Base-by-base conservation (phyloP, 2,329 filamentous ascomycete genomes). In the Botrytis pseudocinerea region DNA sequence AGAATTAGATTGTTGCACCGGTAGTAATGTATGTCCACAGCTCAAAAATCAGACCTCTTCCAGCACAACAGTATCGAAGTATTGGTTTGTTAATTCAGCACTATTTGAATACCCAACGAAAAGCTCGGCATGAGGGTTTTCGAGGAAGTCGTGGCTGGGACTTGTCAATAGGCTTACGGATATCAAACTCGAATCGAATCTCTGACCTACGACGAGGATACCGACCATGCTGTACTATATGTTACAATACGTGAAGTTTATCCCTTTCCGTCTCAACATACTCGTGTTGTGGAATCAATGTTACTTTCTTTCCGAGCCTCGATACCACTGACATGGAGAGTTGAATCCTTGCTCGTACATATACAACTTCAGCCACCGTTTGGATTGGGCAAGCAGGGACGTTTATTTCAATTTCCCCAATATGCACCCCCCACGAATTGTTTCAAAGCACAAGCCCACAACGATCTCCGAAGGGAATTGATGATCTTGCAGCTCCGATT, bases 401-500 rank as follows among this genome's bases (percentile, higher is more conserved):
- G 64, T 59, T 66, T 70, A 38, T 35, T 63, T 70, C 22, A 63
- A 59, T 48, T 66, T 46, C 63, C 51, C 70, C 35, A 68, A 28
- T 25, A 68, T 68, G 64, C 65, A 69, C 10, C 65, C 48, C 62
- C 62, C 70, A 60, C 62, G 70, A 42, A 68, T 60, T 68, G 70
- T 72, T 72, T 72, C 70, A 72, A 72, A 72, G 70, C 61, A 59
- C 68, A 42, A 57, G 61, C 61, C 35, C 70, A 44, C 70, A 65
- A 42, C 44, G 62, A 72, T 72, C 62, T 51, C 46, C 70, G 70
- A 71, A 40, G 42, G 60, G 65, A 60, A 66, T 72, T 32, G 60
- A 65, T 51, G 62, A 68, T 68, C 70, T 35, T 72, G 51, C 65
- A 69, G 65, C 65, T 69, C 48, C 48, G 35, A 32, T 57, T 22